A percentile compares a stretch with the other conserved stretches of the same genome.
Conservation (phyloP, 1,139 yeast species). For the Saccharomyces uvarum region DNA sequence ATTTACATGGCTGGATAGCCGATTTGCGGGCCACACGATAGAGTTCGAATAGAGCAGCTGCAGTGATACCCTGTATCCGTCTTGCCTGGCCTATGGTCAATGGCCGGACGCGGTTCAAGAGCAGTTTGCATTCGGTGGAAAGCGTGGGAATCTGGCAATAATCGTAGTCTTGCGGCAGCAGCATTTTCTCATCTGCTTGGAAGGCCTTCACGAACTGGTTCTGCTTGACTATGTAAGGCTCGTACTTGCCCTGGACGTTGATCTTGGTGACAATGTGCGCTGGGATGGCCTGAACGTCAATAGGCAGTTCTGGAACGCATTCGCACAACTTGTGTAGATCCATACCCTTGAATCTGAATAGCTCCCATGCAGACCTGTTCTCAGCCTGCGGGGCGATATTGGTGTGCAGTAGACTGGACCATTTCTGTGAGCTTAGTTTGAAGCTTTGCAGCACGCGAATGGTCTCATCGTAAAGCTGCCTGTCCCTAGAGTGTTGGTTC, state of each 20-base stretch:
- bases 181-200: slow-evolving; percentile 69
- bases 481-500: slow-evolving; percentile 42
- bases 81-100: slow-evolving; percentile 91
- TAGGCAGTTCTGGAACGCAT: slow-evolving; percentile 32
- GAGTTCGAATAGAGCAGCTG: slow-evolving; percentile 69
- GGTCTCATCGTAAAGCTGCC: slow-evolving; percentile 39
- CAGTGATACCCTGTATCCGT: slow-evolving; percentile 89
- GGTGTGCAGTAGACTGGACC: slow-evolving; percentile 43
- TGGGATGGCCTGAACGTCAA: slow-evolving; percentile 34
- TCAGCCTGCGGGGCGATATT: slow-evolving; percentile 39
- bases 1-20: slow-evolving; percentile 3
- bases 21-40: slow-evolving; percentile 35
- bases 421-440: slow-evolving; percentile 48
- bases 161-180: slow-evolving; percentile 57
- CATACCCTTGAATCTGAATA: slow-evolving; percentile 42
- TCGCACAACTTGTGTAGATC: slow-evolving; percentile 30
- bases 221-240: slow-evolving; percentile 73
- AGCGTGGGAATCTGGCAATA: slow-evolving; percentile 48
- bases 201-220: slow-evolving; percentile 64
- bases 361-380: slow-evolving; percentile 49
- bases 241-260: slow-evolving; percentile 74
- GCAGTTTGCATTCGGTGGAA: slow-evolving; percentile 66
- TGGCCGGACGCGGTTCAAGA: slow-evolving; percentile 73
- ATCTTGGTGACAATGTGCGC: slow-evolving; percentile 51
- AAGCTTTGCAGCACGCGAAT: slow-evolving; percentile 40